phyloP scores from a whole-genome alignment of 1,139 yeast species.

The Taiozyma sp. region DNA sequence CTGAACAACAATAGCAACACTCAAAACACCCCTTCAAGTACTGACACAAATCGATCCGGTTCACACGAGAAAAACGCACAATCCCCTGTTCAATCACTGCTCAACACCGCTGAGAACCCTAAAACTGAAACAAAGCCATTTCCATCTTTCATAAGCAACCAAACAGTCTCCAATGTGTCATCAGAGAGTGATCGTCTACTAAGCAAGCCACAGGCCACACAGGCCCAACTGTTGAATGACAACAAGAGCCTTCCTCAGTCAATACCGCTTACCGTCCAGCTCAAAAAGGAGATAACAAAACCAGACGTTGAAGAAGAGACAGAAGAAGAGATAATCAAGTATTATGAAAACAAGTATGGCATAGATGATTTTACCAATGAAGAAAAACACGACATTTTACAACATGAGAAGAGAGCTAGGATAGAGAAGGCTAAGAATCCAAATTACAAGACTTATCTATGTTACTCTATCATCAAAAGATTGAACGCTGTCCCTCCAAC shows the following conservation, averaged over 20 bases:
- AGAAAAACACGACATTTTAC: conserved; percentile 24
- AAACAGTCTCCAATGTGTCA: not conserved
- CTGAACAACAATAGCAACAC: conserved; percentile 13
- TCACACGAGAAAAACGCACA: not conserved
- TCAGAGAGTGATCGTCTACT: not conserved
- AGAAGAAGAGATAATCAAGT: conserved; percentile 23
- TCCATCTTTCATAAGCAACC: not conserved
- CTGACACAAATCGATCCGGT: not conserved
- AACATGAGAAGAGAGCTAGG: conserved; percentile 23
- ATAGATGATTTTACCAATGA: conserved; percentile 22
- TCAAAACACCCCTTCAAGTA: conserved; percentile 8
- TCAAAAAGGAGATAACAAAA: conserved; percentile 20
- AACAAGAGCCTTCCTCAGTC: not conserved
- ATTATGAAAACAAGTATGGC: conserved; percentile 22
- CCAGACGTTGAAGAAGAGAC: conserved; percentile 19
- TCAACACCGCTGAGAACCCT: not conserved
- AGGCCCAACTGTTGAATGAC: not conserved
- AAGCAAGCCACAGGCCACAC: not conserved
- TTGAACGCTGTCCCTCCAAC: conserved; percentile 17
- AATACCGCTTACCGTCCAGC: conserved; percentile 8
- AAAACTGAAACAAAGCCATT: not conserved
- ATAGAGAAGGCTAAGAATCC: conserved; percentile 23
- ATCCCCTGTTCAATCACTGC: conserved; percentile 4
- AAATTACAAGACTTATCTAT: conserved; percentile 22
- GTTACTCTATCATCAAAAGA: conserved; percentile 24